A percentile compares a stretch with the other conserved stretches of the same genome.
Evolutionary conservation across 106 monocot genomes (phyloP).

Genomic region (Dendrobium chrysotoxum): DNA sequence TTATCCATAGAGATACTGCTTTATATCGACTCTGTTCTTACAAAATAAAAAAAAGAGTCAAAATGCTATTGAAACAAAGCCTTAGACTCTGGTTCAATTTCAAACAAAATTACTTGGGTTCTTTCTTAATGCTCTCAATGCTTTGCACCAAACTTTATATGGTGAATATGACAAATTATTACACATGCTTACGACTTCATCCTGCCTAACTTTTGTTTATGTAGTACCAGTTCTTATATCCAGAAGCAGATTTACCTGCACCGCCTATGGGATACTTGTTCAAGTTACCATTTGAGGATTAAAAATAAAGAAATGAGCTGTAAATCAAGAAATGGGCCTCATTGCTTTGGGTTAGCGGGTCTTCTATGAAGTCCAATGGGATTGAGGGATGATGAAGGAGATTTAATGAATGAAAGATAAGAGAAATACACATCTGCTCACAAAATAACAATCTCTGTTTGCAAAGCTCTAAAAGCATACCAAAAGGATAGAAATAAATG

Average conservation of each 20-base stretch:
- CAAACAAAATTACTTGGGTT: not conserved
- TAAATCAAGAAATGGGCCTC: not conserved
- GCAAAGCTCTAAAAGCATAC: slow-evolving; percentile 27
- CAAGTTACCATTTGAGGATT: no score
- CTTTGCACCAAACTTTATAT: no score
- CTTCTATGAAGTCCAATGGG: not conserved
- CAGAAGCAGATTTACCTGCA: no score
- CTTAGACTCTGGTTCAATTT: no score
- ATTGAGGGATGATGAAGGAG: not conserved
- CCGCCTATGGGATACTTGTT: no score
- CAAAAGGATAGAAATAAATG: slow-evolving; percentile 96
- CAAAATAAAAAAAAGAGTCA: no score
- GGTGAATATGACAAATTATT: no score
- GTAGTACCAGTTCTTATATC: no score
- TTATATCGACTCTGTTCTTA: no score
- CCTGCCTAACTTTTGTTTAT: not conserved
- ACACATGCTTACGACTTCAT: not conserved
- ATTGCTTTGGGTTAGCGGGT: not conserved
- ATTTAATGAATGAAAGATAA: not conserved
- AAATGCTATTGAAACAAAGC: no score
- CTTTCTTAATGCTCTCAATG: not conserved
- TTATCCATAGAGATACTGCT: no score
- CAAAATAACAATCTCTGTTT: not conserved
- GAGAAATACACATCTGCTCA: not conserved
- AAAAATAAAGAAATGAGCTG: not conserved